Evolutionary conservation across 2,329 filamentous ascomycete species (phyloP).

Genomic region (Trichoderma harzianum): DNA sequence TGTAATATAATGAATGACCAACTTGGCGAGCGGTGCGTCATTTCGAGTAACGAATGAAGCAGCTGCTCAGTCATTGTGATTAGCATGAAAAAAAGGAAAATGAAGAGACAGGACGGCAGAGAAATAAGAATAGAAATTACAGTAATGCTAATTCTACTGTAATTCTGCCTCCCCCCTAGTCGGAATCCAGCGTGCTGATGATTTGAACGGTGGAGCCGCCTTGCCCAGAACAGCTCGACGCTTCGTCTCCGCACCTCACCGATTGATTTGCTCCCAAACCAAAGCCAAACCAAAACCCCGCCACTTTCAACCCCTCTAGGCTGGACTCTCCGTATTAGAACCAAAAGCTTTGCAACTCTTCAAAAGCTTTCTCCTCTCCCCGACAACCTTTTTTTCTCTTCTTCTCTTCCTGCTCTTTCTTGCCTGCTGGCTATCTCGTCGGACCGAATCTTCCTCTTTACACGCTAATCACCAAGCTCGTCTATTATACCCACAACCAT

Average conservation of each 20-base stretch:
- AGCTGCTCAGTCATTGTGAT: background rate
- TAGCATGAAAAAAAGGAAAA: background rate
- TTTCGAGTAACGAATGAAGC: background rate
- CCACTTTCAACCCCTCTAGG: conserved; percentile 29
- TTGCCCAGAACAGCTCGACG: background rate
- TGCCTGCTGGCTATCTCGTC: background rate
- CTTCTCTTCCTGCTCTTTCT: background rate
- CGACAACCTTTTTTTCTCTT: conserved; percentile 2
- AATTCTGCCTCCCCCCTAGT: background rate
- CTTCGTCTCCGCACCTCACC: conserved; percentile 27
- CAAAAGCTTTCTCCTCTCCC: background rate
- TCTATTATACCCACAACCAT: conserved; percentile 49
- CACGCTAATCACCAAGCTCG: conserved; percentile 16
- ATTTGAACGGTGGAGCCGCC: background rate
- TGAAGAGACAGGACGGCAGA: background rate
- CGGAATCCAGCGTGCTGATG: conserved; percentile 5
- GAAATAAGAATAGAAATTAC: background rate
- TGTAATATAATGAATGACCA: background rate
- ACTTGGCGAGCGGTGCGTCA: background rate
- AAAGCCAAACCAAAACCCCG: conserved; percentile 28
- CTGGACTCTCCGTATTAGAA: background rate
- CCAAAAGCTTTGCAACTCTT: conserved; percentile 11
- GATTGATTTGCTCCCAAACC: conserved; percentile 22
- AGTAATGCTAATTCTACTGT: too few relatives aligned
- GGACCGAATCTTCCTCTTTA: background rate